Conservation (phyloP, 768 basidiomycete species). For the Pulveroboletus frians region DNA sequence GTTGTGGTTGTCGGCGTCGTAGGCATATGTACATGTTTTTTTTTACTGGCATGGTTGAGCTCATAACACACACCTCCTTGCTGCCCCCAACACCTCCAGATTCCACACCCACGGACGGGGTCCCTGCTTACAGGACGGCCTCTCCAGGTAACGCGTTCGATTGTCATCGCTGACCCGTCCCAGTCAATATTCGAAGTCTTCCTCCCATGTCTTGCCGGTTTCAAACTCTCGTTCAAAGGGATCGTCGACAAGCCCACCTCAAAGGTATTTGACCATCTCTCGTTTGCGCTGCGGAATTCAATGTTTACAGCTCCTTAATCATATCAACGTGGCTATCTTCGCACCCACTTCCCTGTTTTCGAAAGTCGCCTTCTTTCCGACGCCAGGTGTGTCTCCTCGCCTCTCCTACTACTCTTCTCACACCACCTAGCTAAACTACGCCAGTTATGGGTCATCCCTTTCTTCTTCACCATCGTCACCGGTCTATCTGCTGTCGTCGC, state of each 20-base stretch:
- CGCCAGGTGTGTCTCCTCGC: conserved; percentile 50
- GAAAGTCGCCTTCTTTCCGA: conserved; percentile 90
- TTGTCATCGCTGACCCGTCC: too few species aligned
- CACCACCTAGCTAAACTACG: conserved; percentile 56
- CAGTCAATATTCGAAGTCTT: conserved; percentile 93
- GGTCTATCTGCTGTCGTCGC: conserved; percentile 65
- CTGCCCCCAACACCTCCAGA: too few species aligned
- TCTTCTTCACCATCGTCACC: conserved; percentile 74
- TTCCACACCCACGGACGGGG: too few species aligned
- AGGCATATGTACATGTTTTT: too few species aligned
- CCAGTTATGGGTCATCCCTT: too few species aligned
- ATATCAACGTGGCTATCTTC: conserved; percentile 84
- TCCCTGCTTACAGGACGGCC: conserved; percentile 15
- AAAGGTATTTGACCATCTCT: conserved; percentile 44
- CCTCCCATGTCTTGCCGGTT: conserved; percentile 78
- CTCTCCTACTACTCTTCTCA: not conserved
- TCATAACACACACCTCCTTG: too few species aligned
- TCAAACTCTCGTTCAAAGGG: conserved; percentile 69
- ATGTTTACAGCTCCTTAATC: conserved; percentile 58
- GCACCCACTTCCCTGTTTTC: conserved; percentile 86
- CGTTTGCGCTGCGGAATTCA: not conserved
- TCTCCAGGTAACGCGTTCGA: conserved; percentile 18
- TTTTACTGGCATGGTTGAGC: too few species aligned
- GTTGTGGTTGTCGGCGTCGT: too few species aligned
- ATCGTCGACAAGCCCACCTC: conserved; percentile 88